Base-by-base conservation (phyloP, 805 yeast genomes). In the Starmerella davenportii region DNA sequence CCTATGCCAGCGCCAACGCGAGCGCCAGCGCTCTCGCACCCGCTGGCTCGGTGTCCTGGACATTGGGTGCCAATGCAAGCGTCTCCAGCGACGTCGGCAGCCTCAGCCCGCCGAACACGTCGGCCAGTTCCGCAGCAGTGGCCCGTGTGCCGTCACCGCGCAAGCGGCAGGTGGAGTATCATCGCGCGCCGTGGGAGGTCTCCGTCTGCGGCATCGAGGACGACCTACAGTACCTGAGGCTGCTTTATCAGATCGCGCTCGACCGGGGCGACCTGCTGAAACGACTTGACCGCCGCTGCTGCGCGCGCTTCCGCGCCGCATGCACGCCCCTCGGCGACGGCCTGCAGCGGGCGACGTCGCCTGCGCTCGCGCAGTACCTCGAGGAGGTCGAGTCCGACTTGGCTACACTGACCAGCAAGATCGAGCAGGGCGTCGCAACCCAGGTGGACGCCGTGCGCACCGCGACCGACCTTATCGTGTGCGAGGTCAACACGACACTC, bases 401-500 rank as follows among this genome's bases (percentile, higher is more conserved):
- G 4, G 40, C 43, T 9, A 28, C 9, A 9, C 36, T 37, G 38
- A 50, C 45, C 32, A 40, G 38, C 32, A 35, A 34, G 18, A 46
- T 51, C 16, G 53, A 51, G 24, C 31, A 39, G 4, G 39, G 35
- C 17, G 27, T 50, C 9, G 52, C 49, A n/a, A 24, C 39, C 9
- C 35, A 46, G 4, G 42, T 47, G 5, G 52, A 48, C 24, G 36
- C 36, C 4, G 37, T 51, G 29, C 48, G 53, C 2, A 44, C 45
- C 7, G 37, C 47, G 19, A 44, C 52, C n/a, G 54, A 51, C 29
- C 43, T 51, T 19, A 43, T 50, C 40, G 47, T 47, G 24, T 41
- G 51, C 38, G 53, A 50, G 37, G 52, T 51, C 30, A 47, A 46
- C 42, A 48, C 53, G 11, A 47, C 47, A 4, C 46, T 51, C 24